Base-by-base conservation (phyloP, 2,329 filamentous ascomycete species). In the Davidsoniella neocaledoniae region DNA sequence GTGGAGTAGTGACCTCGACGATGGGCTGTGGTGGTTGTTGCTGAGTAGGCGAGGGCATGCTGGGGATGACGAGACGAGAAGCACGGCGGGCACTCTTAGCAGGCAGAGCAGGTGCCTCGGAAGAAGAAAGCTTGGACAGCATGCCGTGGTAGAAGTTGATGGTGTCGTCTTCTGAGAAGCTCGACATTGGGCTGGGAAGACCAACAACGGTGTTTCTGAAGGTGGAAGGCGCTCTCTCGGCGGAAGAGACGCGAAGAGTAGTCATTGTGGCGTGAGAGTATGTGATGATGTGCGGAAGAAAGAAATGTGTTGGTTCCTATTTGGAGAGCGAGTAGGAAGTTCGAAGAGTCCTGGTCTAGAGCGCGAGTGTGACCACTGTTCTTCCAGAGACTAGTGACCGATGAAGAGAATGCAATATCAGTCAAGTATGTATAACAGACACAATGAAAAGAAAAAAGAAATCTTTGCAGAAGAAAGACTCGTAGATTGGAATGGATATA, bases 71-170 rank as follows among this genome's bases (percentile, higher is more conserved):
- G 12, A 72, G 46, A 26, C 62, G 62, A 4, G 70, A 72, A 14
- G 61, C 58, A 50, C 70, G 61, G 25, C 69, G 63, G 8, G 63
- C 58, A 57, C 67, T 71, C 62, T 64, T 69, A 53, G 62, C 59
- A 1, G 70, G 70, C 4, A 73, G 59, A 23, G 64, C 64, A 5
- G 69, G 70, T 23, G 54, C 47, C n/a, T 43, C 14, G 6, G 38
- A 43, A 14, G 45, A 23, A 16, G 19, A n/a, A 26, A 50, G 33
- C 17, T 54, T 41, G 49, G 42, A 45, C 46, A 44, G 44, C 44
- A 43, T 53, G 37, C 54, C 26, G 41, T 43, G 43, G 26, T 49
- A 45, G 29, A 46, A 53, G 25, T 53, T 39, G 45, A 45, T 49
- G 19, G 42, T 37, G 46, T 49, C 43, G 39, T 53, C 40, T 44